phyloP scores from a whole-genome alignment of 495 filamentous ascomycete genomes.

The Trichoderma virens region DNA sequence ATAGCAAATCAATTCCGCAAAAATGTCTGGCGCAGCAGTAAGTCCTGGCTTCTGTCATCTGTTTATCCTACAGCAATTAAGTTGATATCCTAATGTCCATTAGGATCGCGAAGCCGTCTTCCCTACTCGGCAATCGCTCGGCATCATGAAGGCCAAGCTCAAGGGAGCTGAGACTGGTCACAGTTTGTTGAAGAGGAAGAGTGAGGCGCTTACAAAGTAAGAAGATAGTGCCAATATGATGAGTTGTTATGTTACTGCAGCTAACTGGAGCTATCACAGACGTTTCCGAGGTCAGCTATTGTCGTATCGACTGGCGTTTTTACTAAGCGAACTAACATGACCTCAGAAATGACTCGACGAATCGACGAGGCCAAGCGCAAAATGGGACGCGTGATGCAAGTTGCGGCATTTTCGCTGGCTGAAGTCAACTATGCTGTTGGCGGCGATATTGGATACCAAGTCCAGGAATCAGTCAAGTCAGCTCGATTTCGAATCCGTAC shows the following conservation, averaged over 20 bases:
- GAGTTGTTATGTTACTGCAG: background rate
- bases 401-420: conserved; percentile 93
- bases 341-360: conserved; percentile 80
- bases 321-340: conserved; percentile 11
- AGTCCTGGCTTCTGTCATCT: conserved; percentile 15
- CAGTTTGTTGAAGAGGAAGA: conserved; percentile 82
- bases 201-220: conserved; percentile 85
- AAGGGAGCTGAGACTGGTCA: conserved; percentile 93
- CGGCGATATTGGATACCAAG: conserved; percentile 91
- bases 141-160: conserved; percentile 96
- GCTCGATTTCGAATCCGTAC: conserved; percentile 88
- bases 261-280: conserved; percentile 34
- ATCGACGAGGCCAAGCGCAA: conserved; percentile 99
- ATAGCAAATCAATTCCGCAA: conserved; percentile 16
- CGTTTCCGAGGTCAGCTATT: conserved; percentile 68
- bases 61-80: background rate
- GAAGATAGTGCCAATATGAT: conserved; percentile 10
- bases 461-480: conserved; percentile 89
- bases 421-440: conserved; percentile 98
- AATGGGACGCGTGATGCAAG: conserved; percentile 99
- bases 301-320: conserved; percentile 9
- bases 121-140: conserved; percentile 92
- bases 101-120: conserved; percentile 93
- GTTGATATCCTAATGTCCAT: background rate
- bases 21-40: conserved; percentile 57